Conservation (phyloP, 73 alveolate species). For the Effrenium voratum region DNA sequence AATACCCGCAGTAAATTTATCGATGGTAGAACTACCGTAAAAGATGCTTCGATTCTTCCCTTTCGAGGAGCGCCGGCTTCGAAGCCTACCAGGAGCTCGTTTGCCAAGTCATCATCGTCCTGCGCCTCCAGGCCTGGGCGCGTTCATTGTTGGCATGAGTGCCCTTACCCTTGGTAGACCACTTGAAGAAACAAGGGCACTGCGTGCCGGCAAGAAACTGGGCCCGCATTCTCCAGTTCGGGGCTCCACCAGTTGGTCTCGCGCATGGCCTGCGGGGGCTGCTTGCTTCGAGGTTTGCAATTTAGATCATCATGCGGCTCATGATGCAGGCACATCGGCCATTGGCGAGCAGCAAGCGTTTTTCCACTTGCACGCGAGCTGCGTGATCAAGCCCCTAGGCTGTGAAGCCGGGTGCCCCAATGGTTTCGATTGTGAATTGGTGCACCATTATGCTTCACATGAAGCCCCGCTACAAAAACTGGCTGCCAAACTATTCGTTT, state of each 20-base stretch:
- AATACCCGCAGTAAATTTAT: not conserved
- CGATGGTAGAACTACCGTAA: not conserved
- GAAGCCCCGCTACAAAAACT: not conserved
- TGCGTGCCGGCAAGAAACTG: not conserved
- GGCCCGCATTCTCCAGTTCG: not conserved
- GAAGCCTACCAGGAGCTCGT: conserved; percentile 1
- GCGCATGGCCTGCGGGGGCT: conserved; percentile 43
- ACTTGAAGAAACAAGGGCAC: not conserved
- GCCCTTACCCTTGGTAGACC: not conserved
- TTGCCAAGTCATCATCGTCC: conserved; percentile 40
- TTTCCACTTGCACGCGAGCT: too few species aligned
- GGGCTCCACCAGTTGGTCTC: not conserved
- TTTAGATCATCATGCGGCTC: not conserved
- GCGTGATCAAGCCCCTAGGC: too few species aligned
- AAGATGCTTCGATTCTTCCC: not conserved
- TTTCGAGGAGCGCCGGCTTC: not conserved
- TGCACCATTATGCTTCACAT: not conserved
- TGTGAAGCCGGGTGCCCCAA: not conserved
- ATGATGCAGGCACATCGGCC: not conserved
- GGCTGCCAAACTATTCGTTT: not conserved
- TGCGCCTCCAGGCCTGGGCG: not conserved
- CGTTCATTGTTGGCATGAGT: not conserved
- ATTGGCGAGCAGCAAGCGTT: too few species aligned
- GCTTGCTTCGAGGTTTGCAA: not conserved
- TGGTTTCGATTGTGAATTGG: too few species aligned